Conservation (phyloP, 83 land plant species). For the Thuja plicata region DNA sequence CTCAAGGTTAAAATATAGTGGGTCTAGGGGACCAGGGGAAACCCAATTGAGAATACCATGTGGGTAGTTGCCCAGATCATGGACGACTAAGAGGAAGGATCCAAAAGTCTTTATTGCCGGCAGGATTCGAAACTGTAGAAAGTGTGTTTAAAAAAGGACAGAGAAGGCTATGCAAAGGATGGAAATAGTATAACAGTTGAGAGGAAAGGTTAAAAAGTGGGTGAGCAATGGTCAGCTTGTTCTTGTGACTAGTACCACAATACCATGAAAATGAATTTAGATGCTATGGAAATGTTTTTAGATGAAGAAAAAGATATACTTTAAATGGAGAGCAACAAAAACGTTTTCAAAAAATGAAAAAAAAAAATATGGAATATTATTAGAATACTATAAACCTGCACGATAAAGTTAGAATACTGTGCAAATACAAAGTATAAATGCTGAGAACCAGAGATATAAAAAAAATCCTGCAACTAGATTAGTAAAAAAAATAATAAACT, state of each 20-base stretch:
- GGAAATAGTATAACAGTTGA: not conserved
- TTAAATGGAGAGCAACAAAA: no score
- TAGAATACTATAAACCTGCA: no score
- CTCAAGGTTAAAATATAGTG: not conserved
- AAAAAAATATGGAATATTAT: no score
- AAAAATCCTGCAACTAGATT: no score
- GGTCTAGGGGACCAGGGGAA: conserved; percentile 8
- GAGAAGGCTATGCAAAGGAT: conserved; percentile 9
- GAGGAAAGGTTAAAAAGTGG: not conserved
- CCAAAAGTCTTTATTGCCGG: conserved; percentile 8
- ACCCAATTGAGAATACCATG: conserved; percentile 12
- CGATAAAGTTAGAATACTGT: no score
- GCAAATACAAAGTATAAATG: no score
- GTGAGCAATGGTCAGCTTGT: not conserved
- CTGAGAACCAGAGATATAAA: no score
- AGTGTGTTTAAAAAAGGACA: conserved; percentile 12
- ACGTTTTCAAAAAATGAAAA: no score
- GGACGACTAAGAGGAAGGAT: conserved; percentile 1
- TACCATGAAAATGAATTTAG: no score
- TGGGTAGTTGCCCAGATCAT: conserved; percentile 18
- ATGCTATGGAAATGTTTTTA: no score
- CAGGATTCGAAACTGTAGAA: conserved; percentile 15
- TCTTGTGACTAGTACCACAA: conserved; percentile 1
- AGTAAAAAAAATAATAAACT: no score
- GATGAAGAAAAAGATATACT: no score